Evolutionary conservation across 768 basidiomycete genomes (phyloP).

Genomic region (Lentinula raphanica): DNA sequence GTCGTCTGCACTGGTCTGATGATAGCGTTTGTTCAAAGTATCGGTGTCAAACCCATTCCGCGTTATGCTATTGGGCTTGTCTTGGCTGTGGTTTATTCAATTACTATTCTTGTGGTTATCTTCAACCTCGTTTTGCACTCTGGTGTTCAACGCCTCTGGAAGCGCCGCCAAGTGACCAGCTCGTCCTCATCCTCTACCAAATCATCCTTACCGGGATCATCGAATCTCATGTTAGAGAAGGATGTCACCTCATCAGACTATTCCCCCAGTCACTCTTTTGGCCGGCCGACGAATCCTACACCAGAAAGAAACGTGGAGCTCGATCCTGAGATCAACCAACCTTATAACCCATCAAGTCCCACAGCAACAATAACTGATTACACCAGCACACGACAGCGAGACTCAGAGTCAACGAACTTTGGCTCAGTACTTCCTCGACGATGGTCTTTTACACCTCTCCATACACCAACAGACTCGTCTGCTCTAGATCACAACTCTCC

Average conservation of each 20-base stretch:
- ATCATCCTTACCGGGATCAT: conserved; percentile 11
- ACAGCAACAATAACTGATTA: conserved; percentile 8
- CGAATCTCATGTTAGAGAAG: conserved; percentile 22
- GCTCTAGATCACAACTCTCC: conserved; percentile 1
- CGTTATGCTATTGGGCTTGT: conserved; percentile 78
- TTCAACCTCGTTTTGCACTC: conserved; percentile 58
- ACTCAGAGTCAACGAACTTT: conserved; percentile 11
- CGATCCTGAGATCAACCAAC: conserved; percentile 28
- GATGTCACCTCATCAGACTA: conserved; percentile 13
- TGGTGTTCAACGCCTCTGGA: conserved; percentile 28
- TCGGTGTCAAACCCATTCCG: conserved; percentile 68
- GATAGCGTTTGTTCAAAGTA: conserved; percentile 68
- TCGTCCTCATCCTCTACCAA: neutral
- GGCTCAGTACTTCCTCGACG: conserved; percentile 11
- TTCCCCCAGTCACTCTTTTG: conserved; percentile 1
- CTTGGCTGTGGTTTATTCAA: conserved; percentile 63
- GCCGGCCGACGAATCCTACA: conserved; percentile 36
- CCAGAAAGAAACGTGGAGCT: conserved; percentile 27
- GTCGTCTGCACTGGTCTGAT: conserved; percentile 65
- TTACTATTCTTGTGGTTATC: conserved; percentile 65
- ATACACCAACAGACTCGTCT: conserved; percentile 9
- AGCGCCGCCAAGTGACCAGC: conserved; percentile 8
- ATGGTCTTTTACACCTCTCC: conserved; percentile 13
- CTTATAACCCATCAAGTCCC: conserved; percentile 27
- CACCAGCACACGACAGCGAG: conserved; percentile 2